Base-by-base conservation (phyloP, 2,329 filamentous ascomycete genomes). In the Pezicula radicicola region DNA sequence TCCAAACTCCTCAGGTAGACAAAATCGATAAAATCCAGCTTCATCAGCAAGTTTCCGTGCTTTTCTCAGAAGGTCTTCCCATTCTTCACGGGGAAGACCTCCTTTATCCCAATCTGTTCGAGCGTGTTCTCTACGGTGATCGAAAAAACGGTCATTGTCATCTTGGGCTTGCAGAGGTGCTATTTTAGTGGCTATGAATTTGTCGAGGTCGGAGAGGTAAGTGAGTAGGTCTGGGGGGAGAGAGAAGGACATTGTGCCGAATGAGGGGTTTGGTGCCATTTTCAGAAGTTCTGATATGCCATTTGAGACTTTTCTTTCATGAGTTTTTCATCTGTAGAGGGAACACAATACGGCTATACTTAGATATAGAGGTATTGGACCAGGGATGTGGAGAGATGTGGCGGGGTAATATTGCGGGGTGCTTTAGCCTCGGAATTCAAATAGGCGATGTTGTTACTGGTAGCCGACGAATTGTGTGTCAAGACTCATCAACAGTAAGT, bases 71-170 rank as follows among this genome's bases (percentile, higher is more conserved):
- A 86, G 66, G 2, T 70, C 68, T 59, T 85, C 81, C 82, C 81
- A 85, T 59, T 84, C 81, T 42, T 72, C 65, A 6, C 73, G 74
- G 1, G 83, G 82, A 2, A 85, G 71, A 3, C 82, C 51, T 72
- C 52, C 46, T 40, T 62, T 58, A 6, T 63, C 60, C 80, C 81
- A 85, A 61, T 85, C 75, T 2, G 82, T 86, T 33, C 82, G 78
- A 6, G 79, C 71, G 60, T 84, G 75, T 59, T 86, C 82, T 56
- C 82, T 78, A 16, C 82, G 76, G 65, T 86, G 78, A 65, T 85
- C 81, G 67, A 86, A 85, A 75, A 86, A 86, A 52, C 81, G 77
- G 50, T 81, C 72, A 62, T 85, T 85, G 64, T 84, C 79, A 60
- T 80, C 67, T 59, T 84, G 77, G 3, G 79, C 66, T 63, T 85